Base-by-base conservation (phyloP, 2,329 filamentous ascomycete genomes). In the Pyrenophora tritici-repentis region DNA sequence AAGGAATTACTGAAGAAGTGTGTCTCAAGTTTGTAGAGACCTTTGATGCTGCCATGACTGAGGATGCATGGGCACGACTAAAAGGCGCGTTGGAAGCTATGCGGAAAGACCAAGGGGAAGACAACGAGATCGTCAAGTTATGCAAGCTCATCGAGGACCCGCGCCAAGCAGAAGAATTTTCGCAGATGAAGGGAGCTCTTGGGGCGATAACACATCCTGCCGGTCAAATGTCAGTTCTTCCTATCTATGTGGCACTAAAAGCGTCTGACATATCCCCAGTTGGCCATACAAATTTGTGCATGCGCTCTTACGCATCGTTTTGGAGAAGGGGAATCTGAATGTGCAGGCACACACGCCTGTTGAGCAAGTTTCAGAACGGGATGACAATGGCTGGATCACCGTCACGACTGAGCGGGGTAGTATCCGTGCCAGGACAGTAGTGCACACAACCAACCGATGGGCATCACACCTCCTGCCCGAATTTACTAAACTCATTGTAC, bases 241-340 rank as follows among this genome's bases (percentile, higher is more conserved):
- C 18, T 20, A 4, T 16, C n/a, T n/a, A 2, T 14, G 16, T 36
- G 20, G 6, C 9, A 29, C 18, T 9, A 18, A 18, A 5, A 5
- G n/a, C 13, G 2, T 32, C 33, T 42, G 8, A 35, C 10, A 17
- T 22, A 16, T 29, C 29, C 17, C 3, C 29, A 56, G 53, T 53
- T 56, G 53, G 53, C 49, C 53, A 18, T 56, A 56, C 37, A 56
- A 56, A 47, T 50, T 56, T 18, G 45, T 53, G 20, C 53, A 56
- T 29, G 53, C 53, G 13, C 44, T 56, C 14, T 4, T 56, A 14
- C 49, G 49, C 22, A 56, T 53, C 41, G 22, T 56, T 16, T 42
- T 56, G 0, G 4, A 39, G 13, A 42, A 29, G 26, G 42, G 41
- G 6, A 50, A 43, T 7, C 41, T 56, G 10, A 42, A 14, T 26